Base-by-base conservation (phyloP, 345 rosid species). In the Eucalyptus guilfoylei region DNA sequence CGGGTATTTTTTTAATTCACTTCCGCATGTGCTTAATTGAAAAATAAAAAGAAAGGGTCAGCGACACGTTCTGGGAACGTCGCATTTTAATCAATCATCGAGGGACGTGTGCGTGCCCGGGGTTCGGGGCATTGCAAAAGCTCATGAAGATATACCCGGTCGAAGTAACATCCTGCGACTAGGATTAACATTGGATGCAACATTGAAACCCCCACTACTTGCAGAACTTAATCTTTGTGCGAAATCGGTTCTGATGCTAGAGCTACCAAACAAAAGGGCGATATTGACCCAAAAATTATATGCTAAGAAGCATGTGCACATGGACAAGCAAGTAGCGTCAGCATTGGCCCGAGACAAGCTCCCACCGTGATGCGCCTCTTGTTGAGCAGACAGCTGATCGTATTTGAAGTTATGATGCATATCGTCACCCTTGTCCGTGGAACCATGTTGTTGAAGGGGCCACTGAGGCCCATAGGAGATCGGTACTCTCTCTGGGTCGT, bases 41-140 rank as follows among this genome's bases (percentile, higher is more conserved):
- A 50, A 50, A 17, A 50, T 50, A 50, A 50, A 50, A 50, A 50
- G 9, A 50, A 50, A 1, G 1, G 54, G 2, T 16, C 21, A 21
- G 4, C 4, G 4, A 50, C 8, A 1, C 2, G 4, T 50, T 4
- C 0, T 50, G 0, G 21, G 23, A 50, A 50, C 1, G 7, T 50
- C 0, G 21, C 21, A 50, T 16, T 50, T 50, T 50, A 50, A 50
- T 50, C 21, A 3, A 50, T 17, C 3, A 50, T 50, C 2, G 21
- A 50, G 54, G 23, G 54, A 50, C 16, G 21, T 50, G 7, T 1
- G 0, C 1, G 2, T 16, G 54, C 9, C 4, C 0, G 2, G 2
- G 54, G 4, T 50, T 50, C 2, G 9, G 17, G 54, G 3, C 2
- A 2, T 50, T 8, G 16, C 7, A 50, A 50, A 50, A 16, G 17